Base-by-base conservation (phyloP, 2,329 filamentous ascomycete genomes). In the Venturia effusa region DNA sequence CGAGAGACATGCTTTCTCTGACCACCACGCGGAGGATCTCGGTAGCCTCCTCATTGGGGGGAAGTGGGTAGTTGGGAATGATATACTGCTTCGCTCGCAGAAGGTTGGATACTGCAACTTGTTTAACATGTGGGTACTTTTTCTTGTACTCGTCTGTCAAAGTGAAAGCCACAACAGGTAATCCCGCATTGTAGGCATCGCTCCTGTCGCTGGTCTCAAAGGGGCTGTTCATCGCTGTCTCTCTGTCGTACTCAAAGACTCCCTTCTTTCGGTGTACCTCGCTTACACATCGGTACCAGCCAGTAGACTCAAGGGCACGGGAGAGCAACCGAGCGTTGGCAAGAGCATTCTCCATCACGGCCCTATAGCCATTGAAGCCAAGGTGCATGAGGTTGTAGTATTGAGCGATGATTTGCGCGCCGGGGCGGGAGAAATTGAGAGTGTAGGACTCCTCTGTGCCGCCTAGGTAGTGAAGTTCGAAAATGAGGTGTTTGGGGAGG, bases 351-450 rank as follows among this genome's bases (percentile, higher is more conserved):
- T 88, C 85, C 83, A 86, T 88, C 66, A 87, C 80, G 41, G 77
- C 75, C 13, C 79, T 80, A 73, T 87, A 90, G 11, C 87, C 88
- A 1, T 77, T 76, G 72, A 84, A 86, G 1, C 88, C 88, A 0
- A 90, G 80, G 67, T 88, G 86, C 66, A 90, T 85, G 15, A 90
- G 77, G 68, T 90, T 89, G 74, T 84, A 90, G 73, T 90, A 90
- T 70, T 90, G 88, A 0, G 81, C 86, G 66, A 89, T 84, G 64
- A 90, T 79, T 66, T 89, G 87, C 0, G 84, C 83, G 3, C 86
- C 87, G 0, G 87, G 86, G 0, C 87, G 82, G 0, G 85, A 88
- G 76, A 90, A 90, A 74, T 89, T 90, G 24, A 90, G 79, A 0
- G 86, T 89, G 73, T 84, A 90, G 1, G 83, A 85, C 70, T 88